Conservation (phyloP, 805 yeast genomes). For the Saccharomycopsis microspora region DNA sequence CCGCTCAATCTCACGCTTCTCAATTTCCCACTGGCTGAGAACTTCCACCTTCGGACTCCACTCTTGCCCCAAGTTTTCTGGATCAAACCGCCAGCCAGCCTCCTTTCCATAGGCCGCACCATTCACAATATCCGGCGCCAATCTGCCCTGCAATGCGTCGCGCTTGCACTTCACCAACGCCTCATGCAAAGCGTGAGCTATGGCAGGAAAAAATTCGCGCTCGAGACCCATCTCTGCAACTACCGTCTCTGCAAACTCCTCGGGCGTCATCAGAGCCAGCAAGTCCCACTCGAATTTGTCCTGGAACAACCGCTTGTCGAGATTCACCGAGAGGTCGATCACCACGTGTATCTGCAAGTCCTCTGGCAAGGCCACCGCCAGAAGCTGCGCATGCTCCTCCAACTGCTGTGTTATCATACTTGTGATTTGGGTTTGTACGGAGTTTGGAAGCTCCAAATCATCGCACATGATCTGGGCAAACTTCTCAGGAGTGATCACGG, state of each 20-base stretch:
- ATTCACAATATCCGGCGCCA: conserved; percentile 40
- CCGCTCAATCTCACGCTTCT: conserved; percentile 87
- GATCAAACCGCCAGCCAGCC: conserved; percentile 62
- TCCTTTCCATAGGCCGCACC: conserved; percentile 50
- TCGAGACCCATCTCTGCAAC: conserved; percentile 78
- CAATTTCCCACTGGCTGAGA: conserved; percentile 85
- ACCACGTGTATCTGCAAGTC: conserved; percentile 65
- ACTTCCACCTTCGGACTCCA: conserved; percentile 89
- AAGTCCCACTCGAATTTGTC: conserved; percentile 96
- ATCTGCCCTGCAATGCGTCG: conserved; percentile 66
- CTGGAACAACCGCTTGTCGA: conserved; percentile 75
- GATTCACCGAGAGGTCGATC: conserved; percentile 67
- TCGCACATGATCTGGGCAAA: conserved; percentile 66
- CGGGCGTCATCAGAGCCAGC: conserved; percentile 48
- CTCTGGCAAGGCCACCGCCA: conserved; percentile 46
- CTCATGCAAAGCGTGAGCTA: conserved; percentile 80
- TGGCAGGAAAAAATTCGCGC: conserved; percentile 82
- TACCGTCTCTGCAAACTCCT: conserved; percentile 68
- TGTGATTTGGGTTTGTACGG: conserved; percentile 51
- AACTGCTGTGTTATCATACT: conserved; percentile 70
- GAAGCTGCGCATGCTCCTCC: conserved; percentile 43
- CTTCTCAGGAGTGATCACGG: conserved; percentile 57
- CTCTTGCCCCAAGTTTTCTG: conserved; percentile 63
- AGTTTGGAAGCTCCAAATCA: conserved; percentile 71
- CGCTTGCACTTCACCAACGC: conserved; percentile 62